Evolutionary conservation across 306 rosid genomes (phyloP).

Genomic region (Corylus avellana): DNA sequence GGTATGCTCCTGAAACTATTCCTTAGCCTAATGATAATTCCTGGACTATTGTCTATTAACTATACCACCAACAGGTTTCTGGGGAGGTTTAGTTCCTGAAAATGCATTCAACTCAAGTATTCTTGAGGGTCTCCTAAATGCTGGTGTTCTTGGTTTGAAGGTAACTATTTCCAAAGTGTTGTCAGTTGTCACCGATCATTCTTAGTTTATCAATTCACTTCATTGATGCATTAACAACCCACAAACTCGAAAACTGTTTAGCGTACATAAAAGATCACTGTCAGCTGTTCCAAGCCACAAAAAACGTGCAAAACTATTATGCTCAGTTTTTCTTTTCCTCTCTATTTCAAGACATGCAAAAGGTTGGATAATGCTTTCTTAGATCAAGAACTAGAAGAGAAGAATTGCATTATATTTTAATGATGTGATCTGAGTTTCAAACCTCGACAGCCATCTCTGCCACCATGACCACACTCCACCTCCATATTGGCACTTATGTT

Average conservation of each 20-base stretch:
- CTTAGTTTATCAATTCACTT: not conserved
- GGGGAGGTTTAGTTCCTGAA: constrained; percentile 98
- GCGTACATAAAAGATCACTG: not conserved
- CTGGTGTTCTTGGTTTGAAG: constrained; percentile 94
- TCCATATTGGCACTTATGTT: not conserved
- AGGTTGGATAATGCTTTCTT: not conserved
- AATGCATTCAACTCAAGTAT: constrained; percentile 74
- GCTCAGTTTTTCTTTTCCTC: not conserved
- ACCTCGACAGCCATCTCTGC: not conserved
- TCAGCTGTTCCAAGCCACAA: not conserved
- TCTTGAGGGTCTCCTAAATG: constrained; percentile 77
- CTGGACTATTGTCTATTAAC: constrained; percentile 20
- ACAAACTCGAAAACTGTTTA: not conserved
- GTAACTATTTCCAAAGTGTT: constrained; percentile 35
- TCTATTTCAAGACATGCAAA: not conserved
- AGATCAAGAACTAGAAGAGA: not conserved
- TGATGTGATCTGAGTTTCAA: not conserved
- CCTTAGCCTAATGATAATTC: constrained; percentile 6
- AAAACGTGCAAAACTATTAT: not conserved
- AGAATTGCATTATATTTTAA: not conserved
- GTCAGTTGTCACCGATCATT: not conserved
- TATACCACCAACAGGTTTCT: constrained; percentile 64
- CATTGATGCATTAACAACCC: not conserved
- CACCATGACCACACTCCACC: not conserved
- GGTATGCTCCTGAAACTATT: constrained; percentile 53